Evolutionary conservation across 78 protist species (phyloP).

Genomic region (Dictyostelium firmibasis): DNA sequence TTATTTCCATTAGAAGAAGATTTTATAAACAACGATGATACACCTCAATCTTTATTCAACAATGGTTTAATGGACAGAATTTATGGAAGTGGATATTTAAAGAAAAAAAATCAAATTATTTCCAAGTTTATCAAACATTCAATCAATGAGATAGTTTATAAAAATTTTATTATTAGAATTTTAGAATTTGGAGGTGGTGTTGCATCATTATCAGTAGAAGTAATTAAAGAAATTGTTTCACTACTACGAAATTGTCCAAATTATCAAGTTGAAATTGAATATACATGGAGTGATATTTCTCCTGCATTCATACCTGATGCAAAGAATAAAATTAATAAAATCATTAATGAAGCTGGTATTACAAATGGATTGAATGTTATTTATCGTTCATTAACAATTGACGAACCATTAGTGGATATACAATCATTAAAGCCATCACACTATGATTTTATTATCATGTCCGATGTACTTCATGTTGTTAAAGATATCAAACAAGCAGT

Average conservation of each 20-base stretch:
- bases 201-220: not conserved
- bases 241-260: not conserved
- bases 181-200: slow-evolving; percentile 15
- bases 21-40: not conserved
- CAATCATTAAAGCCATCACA: slow-evolving; percentile 31
- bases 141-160: not conserved
- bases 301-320: not conserved
- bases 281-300: slow-evolving; percentile 14
- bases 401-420: not conserved
- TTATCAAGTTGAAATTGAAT: slow-evolving; percentile 8
- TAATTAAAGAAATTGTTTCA: not conserved
- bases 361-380: not conserved
- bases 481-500: not conserved
- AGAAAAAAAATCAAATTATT: not conserved
- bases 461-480: slow-evolving; percentile 40
- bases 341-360: not conserved
- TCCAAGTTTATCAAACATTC: not conserved
- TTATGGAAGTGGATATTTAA: not conserved
- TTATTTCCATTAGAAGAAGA: not conserved
- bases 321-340: not conserved
- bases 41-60: not conserved
- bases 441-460: slow-evolving; percentile 24
- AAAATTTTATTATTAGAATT: not conserved
- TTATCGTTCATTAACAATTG: not conserved
- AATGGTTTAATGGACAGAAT: not conserved